Conservation (phyloP, 2,329 filamentous ascomycete species). For the Penicillium sp. region DNA sequence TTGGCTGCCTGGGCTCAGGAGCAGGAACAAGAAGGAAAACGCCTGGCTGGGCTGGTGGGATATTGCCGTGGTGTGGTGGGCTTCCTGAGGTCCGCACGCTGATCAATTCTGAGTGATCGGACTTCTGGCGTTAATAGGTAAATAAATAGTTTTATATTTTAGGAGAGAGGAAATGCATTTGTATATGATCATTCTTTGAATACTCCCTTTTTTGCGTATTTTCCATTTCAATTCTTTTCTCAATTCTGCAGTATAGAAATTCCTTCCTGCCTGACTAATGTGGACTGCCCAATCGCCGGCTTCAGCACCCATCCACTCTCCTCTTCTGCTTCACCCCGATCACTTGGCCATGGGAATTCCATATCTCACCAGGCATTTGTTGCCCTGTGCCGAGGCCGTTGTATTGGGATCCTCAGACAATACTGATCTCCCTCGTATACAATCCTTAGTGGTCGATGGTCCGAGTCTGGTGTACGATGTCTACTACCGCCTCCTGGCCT, state of each 20-base stretch:
- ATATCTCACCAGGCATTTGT: conserved; percentile 36
- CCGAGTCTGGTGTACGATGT: conserved; percentile 78
- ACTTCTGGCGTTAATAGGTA: too few species aligned
- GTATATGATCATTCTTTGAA: too few species aligned
- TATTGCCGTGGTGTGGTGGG: conserved; percentile 86
- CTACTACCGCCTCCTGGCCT: conserved; percentile 60
- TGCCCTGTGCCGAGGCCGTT: conserved; percentile 35
- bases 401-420: conserved; percentile 16
- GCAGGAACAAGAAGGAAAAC: conserved; percentile 71
- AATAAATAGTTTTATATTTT: too few species aligned
- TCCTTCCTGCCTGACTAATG: not conserved
- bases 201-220: too few species aligned
- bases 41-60: conserved; percentile 77
- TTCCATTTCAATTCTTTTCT: too few species aligned
- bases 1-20: conserved; percentile 72
- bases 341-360: conserved; percentile 36
- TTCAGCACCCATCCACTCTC: not conserved
- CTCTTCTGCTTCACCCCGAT: not conserved
- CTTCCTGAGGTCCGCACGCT: conserved; percentile 69
- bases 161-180: too few species aligned
- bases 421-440: conserved; percentile 18
- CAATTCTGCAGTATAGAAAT: too few species aligned
- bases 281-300: too few species aligned
- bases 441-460: conserved; percentile 69
- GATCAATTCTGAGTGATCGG: too few species aligned